Evolutionary conservation across 2,329 filamentous ascomycete species (phyloP).

Genomic region (Karstenula rhodostoma): DNA sequence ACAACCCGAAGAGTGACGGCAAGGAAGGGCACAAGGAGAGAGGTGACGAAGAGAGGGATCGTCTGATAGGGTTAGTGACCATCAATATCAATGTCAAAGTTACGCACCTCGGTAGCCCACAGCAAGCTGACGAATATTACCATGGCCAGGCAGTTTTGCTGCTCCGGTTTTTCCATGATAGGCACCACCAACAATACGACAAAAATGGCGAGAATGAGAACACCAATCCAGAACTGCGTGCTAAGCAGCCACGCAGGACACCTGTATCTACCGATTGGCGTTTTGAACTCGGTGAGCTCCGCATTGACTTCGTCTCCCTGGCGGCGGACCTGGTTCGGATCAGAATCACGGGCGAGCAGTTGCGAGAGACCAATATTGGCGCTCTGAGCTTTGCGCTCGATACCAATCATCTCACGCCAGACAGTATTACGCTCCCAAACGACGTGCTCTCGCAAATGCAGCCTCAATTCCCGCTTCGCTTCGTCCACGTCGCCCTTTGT

Average conservation of each 20-base stretch:
- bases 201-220: conserved; percentile 77
- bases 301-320: conserved; percentile 83
- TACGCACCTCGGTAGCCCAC: conserved; percentile 88
- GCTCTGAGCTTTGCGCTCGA: conserved; percentile 93
- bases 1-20: conserved; percentile 88
- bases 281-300: conserved; percentile 73
- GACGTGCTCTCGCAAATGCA: conserved; percentile 93
- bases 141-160: conserved; percentile 95
- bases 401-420: conserved; percentile 98
- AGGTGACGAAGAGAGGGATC: conserved; percentile 96
- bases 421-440: conserved; percentile 99
- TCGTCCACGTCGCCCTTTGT: conserved; percentile 79
- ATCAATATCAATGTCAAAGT: conserved; percentile 5
- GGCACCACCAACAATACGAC: conserved; percentile 75
- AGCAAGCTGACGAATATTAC: conserved; percentile 91
- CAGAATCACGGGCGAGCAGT: conserved; percentile 77
- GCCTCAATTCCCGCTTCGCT: conserved; percentile 83
- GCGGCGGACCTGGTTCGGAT: conserved; percentile 72
- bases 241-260: conserved; percentile 86
- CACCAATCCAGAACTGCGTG: conserved; percentile 78
- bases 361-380: conserved; percentile 83
- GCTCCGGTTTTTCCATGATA: conserved; percentile 85
- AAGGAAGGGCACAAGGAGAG: conserved; percentile 90
- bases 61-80: conserved; percentile 63
- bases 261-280: conserved; percentile 79